Evolutionary conservation across 1,284 basidiomycete genomes (phyloP), one percentile per base, ranked within the genome.

Genomic region (Calocybe gambosa): DNA sequence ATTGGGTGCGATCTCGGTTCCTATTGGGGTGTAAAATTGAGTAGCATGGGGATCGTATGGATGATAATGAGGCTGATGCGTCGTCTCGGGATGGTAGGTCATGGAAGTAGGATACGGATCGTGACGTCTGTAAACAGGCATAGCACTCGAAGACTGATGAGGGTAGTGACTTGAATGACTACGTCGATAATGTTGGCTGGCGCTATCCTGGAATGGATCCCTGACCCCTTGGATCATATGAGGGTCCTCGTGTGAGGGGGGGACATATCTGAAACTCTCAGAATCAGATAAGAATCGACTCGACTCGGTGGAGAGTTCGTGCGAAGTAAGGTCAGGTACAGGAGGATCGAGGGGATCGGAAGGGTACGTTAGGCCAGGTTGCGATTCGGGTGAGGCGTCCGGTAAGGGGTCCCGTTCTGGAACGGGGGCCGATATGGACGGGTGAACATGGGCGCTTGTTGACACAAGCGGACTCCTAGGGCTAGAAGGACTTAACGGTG

Each of bases 1-100:
- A n/a, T 39, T 35, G 25, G 13, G 19, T 0, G 21, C 39, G 28
- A 34, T 19, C 39, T 26, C 39, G 9, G 21, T 13, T 40, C 35
- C 39, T 18, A 21, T 31, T 13, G 34, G 25, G 18, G 15, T 37
- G 31, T 49, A 37, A 4, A 35, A 43, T 6, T 42, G 39, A 4
- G 45, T 45, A 10, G 21, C 47, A 19, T 46, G 42, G 12, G 44
- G 42, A n/a, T 34, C 16, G 25, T 23, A 31, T 5, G 39, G 23
- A 5, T 13, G 23, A 21, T 45, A 45, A 12, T 41, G 35, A 13
- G 35, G 16, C 1, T 18, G 31, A 18, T 35, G 28, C 13, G 26
- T 28, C 25, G 39, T 33, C 6, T 25, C 33, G 8, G 39, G 16
- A 15, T 16, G 26, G 26, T 36, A 34, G 9, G 43, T 28, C 25